These are phyloP conservation scores for Venturia asperata DNA, from an alignment of 2,329 filamentous ascomycete species.

Conservation along the genomic window DNA sequence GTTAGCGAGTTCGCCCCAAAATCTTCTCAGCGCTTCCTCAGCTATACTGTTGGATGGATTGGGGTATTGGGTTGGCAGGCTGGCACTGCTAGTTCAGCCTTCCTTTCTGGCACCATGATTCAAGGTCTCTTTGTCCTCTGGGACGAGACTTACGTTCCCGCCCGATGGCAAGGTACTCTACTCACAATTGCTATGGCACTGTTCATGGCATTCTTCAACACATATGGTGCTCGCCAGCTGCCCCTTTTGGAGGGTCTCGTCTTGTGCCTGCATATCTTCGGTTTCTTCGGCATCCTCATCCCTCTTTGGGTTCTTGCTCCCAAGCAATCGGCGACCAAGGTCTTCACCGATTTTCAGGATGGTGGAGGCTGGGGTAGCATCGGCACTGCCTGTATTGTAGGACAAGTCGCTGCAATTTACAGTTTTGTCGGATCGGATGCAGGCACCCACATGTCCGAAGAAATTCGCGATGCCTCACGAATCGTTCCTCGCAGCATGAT, in stretches of 20 bases:
- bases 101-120: constrained; percentile 25
- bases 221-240: constrained; percentile 25
- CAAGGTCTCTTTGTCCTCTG: constrained; percentile 36
- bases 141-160: constrained; percentile 29
- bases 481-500: constrained; percentile 37
- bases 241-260: constrained; percentile 28
- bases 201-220: constrained; percentile 24
- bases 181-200: constrained; percentile 23
- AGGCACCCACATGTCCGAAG: constrained; percentile 25
- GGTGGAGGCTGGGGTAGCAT: constrained; percentile 26
- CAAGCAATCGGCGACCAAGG: constrained; percentile 22
- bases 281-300: constrained; percentile 29
- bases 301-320: constrained; percentile 30
- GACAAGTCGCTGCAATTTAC: constrained; percentile 16
- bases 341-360: constrained; percentile 26
- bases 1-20: constrained; percentile 22
- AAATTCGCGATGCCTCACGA: constrained; percentile 30
- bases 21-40: constrained; percentile 20
- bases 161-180: constrained; percentile 19
- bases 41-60: constrained; percentile 28
- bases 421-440: constrained; percentile 20
- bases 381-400: constrained; percentile 24
- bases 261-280: constrained; percentile 26
- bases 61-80: constrained; percentile 24
- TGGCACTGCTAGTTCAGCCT: constrained; percentile 15